Conservation (phyloP, 1,284 basidiomycete species). For the Tremellales sp. region DNA sequence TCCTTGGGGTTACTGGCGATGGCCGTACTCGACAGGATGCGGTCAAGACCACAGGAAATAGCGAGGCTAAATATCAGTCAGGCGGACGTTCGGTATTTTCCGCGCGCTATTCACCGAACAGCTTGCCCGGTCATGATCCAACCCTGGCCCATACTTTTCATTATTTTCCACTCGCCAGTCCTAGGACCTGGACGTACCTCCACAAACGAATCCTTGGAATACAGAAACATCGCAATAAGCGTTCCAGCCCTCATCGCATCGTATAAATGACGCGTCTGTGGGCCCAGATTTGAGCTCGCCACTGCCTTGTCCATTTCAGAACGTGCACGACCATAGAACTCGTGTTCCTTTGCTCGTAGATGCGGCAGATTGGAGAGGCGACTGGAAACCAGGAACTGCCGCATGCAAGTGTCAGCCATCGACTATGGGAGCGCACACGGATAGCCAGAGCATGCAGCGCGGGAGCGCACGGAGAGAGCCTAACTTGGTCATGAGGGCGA, state of each 20-base stretch:
- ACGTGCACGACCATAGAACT: conserved; percentile 6
- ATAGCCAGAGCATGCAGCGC: too few relatives aligned
- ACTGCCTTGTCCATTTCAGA: conserved; percentile 11
- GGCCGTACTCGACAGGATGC: conserved; percentile 14
- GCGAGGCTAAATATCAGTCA: conserved; percentile 6
- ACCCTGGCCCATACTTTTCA: conserved; percentile 5
- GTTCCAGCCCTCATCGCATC: conserved; percentile 17
- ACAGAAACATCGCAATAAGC: conserved; percentile 9
- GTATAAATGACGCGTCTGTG: conserved; percentile 1
- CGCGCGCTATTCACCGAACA: conserved; percentile 6
- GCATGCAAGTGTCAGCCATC: background rate
- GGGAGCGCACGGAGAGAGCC: too few relatives aligned
- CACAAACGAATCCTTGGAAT: conserved; percentile 4
- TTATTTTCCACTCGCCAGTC: background rate
- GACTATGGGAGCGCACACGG: too few relatives aligned
- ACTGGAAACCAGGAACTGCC: conserved; percentile 16
- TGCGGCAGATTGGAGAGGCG: conserved; percentile 6
- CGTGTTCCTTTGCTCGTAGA: conserved; percentile 6
- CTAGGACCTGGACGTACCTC: conserved; percentile 8
- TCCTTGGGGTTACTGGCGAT: conserved; percentile 16
- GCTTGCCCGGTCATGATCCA: conserved; percentile 12
- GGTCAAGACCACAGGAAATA: conserved; percentile 18
- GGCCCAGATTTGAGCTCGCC: too few relatives aligned
- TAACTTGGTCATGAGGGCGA: too few relatives aligned
- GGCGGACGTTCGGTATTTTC: too few relatives aligned